Conservation (phyloP, 495 filamentous ascomycete genomes). For the Saxophila tyrrhenica region DNA sequence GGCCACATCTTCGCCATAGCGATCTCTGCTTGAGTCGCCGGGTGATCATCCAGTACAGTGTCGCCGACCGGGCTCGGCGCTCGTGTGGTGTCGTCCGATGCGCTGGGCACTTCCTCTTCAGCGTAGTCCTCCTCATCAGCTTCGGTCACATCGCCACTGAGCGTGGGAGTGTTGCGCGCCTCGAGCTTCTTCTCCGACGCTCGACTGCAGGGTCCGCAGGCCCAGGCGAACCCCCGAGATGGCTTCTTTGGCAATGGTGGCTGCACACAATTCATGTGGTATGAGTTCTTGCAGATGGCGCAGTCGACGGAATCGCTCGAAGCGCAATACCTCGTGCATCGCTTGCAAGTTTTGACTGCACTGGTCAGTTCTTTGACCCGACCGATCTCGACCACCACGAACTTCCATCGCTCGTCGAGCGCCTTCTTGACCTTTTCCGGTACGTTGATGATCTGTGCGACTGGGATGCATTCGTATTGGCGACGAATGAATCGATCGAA, state of each 20-base stretch:
- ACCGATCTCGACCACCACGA: constrained; percentile 80
- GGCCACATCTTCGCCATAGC: constrained; percentile 91
- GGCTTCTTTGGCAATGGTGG: constrained; percentile 92
- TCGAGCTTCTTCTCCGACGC: constrained; percentile 88
- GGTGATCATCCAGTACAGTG: constrained; percentile 42
- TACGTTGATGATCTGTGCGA: constrained; percentile 87
- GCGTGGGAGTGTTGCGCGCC: constrained; percentile 70
- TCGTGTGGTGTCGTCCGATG: constrained; percentile 21
- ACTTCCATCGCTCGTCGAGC: constrained; percentile 90
- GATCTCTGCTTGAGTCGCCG: constrained; percentile 79
- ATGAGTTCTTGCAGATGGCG: constrained; percentile 85
- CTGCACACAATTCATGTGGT: constrained; percentile 96
- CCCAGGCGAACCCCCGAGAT: constrained; percentile 95
- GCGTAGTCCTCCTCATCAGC: constrained; percentile 67
- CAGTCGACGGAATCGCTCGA: constrained; percentile 96
- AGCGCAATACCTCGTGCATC: constrained; percentile 79
- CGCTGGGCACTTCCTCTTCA: constrained; percentile 68
- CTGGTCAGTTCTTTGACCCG: constrained; percentile 91
- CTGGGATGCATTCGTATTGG: constrained; percentile 92
- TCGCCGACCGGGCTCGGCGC: constrained; percentile 37
- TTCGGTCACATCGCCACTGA: constrained; percentile 44
- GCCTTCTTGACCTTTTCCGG: constrained; percentile 88
- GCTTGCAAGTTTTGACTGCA: constrained; percentile 91
- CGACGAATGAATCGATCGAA: constrained; percentile 98
- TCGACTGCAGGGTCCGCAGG: constrained; percentile 88